phyloP scores from a whole-genome alignment of 139 green algal genomes.

The Closterium sp. region DNA sequence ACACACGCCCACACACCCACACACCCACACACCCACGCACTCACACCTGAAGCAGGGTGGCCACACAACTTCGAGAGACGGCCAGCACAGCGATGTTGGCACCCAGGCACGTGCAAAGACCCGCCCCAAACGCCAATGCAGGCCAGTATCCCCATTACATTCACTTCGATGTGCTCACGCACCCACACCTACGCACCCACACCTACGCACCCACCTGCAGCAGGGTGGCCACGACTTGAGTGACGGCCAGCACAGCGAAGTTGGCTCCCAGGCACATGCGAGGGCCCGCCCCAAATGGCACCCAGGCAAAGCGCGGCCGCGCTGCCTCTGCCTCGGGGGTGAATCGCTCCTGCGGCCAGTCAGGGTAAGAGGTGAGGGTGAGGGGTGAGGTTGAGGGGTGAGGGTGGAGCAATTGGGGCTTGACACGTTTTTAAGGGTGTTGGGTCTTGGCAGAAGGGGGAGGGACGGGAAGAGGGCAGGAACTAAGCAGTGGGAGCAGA shows the following conservation, averaged over 20 bases:
- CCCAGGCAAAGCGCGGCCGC: constrained; percentile 31
- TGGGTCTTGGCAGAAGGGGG: too few relatives aligned
- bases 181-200: too few relatives aligned
- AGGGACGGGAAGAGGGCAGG: too few relatives aligned
- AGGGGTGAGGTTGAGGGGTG: too few relatives aligned
- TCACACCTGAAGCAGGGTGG: constrained; percentile 38
- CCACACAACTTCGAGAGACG: constrained; percentile 26
- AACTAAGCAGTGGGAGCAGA: too few relatives aligned
- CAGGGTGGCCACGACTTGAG: constrained; percentile 36
- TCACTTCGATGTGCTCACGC: too few relatives aligned
- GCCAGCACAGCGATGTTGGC: constrained; percentile 47
- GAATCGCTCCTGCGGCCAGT: constrained; percentile 20
- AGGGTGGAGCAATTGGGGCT: too few relatives aligned
- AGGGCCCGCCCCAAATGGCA: constrained; percentile 52
- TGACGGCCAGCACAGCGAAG: constrained; percentile 50
- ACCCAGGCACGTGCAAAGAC: constrained; percentile 52
- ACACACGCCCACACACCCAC: not conserved
- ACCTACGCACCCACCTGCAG: constrained; percentile 20
- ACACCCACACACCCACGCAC: not conserved
- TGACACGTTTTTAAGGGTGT: too few relatives aligned
- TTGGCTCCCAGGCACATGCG: constrained; percentile 51
- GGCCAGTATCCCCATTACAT: too few relatives aligned
- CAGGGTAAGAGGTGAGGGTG: not conserved
- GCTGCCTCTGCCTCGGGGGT: constrained; percentile 24
- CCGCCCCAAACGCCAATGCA: constrained; percentile 46